A percentile compares a stretch with the other conserved stretches of the same genome.
phyloP scores from a whole-genome alignment of 2,329 filamentous ascomycete genomes.

The Nakataea oryzae region DNA sequence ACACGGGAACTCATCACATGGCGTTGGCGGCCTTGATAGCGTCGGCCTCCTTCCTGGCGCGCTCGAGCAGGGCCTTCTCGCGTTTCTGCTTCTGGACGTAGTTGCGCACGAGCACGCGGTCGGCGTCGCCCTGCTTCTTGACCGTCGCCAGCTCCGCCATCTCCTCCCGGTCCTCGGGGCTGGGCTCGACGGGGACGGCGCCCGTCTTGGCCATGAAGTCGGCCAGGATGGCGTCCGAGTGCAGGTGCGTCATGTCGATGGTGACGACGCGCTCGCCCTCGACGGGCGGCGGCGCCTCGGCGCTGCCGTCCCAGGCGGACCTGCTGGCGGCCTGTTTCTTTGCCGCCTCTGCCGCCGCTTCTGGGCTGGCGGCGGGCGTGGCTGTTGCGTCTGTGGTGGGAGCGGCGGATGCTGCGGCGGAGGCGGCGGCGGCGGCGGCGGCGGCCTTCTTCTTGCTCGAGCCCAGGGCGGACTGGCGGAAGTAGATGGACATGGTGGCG shows the following conservation, averaged over 20 bases:
- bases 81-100: slow-evolving; percentile 46
- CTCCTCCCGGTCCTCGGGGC: slow-evolving; percentile 52
- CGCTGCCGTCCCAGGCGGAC: slow-evolving; percentile 26
- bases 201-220: slow-evolving; percentile 53
- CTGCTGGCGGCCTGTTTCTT: slow-evolving; percentile 1
- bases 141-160: slow-evolving; percentile 47
- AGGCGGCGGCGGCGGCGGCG: background rate
- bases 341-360: no score
- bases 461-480: slow-evolving; percentile 22
- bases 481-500: slow-evolving; percentile 57
- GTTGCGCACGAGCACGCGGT: slow-evolving; percentile 42
- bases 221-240: slow-evolving; percentile 50
- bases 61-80: slow-evolving; percentile 47
- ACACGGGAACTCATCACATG: background rate
- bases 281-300: slow-evolving; percentile 36
- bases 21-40: slow-evolving; percentile 24
- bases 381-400: slow-evolving; percentile 1
- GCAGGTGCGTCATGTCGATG: slow-evolving; percentile 54
- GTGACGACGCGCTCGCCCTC: slow-evolving; percentile 38
- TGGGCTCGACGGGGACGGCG: slow-evolving; percentile 45
- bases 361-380: slow-evolving; percentile 10
- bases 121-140: slow-evolving; percentile 36
- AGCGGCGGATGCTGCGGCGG: background rate
- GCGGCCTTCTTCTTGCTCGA: slow-evolving; percentile 10
- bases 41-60: slow-evolving; percentile 41